These are phyloP conservation scores for Pleurostoma richardsiae DNA, from an alignment of 2,329 filamentous ascomycete genomes.

Conservation along the genomic window DNA sequence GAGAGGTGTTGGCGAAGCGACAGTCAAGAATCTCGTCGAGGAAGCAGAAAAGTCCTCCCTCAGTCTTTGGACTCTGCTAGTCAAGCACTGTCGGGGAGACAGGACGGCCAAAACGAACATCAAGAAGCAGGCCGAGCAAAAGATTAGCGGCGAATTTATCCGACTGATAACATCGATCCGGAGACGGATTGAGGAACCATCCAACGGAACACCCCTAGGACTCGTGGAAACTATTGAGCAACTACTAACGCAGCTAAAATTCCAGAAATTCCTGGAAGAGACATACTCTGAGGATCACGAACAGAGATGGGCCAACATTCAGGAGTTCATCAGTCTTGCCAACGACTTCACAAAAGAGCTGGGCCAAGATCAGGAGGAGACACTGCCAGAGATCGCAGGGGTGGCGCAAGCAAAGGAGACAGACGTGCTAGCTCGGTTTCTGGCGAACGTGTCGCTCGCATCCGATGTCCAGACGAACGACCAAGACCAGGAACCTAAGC, in stretches of 20 bases:
- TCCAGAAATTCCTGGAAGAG: conserved; percentile 68
- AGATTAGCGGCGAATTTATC: conserved; percentile 45
- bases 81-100: conserved; percentile 46
- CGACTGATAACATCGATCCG: conserved; percentile 32
- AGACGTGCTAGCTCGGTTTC: conserved; percentile 64
- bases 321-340: conserved; percentile 80
- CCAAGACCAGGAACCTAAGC: conserved; percentile 47
- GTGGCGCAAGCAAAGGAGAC: conserved; percentile 64
- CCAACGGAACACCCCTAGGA: conserved; percentile 21
- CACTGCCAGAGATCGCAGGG: conserved; percentile 64
- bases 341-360: conserved; percentile 58
- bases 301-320: conserved; percentile 78
- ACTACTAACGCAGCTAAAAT: conserved; percentile 60
- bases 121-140: conserved; percentile 45
- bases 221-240: conserved; percentile 46
- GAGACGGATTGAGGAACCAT: conserved; percentile 21
- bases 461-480: conserved; percentile 68
- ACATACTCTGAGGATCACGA: conserved; percentile 72
- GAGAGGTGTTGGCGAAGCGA: conserved; percentile 74
- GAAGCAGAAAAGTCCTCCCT: conserved; percentile 68
- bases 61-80: conserved; percentile 72
- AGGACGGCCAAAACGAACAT: conserved; percentile 43
- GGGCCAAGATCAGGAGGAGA: conserved; percentile 43
- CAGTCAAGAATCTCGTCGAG: conserved; percentile 67
- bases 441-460: conserved; percentile 87